Base-by-base conservation (phyloP, 305 asterid genomes). In the Coffea humblotiana region DNA sequence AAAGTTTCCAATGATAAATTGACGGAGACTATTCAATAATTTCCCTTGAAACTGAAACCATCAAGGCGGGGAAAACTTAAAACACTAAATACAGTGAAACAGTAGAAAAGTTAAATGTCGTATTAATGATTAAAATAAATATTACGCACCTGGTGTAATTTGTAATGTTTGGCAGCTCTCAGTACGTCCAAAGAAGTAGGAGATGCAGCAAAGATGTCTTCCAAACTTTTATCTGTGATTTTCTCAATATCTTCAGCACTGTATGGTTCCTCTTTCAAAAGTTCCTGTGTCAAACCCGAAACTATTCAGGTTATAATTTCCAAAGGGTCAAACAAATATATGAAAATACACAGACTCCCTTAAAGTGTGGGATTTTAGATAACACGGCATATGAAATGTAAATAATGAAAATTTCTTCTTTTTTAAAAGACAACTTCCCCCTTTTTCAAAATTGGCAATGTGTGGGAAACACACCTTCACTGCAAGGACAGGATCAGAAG, bases 121-220 rank as follows among this genome's bases (percentile, higher is more conserved):
- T 48, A 37, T 27, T 49, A 68, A 25, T 64, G 12, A 9, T 25
- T 47, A 27, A 15, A 61, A 18, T 13, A 25, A 25, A 25, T 48
- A 48, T 9, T 45, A 32, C 10, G 49, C 76, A 95, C 99, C 96
- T 93, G 97, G 87, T 90, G 92, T 43, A 95, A 86, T 84, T 95
- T 95, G 85, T 86, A 95, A 77, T 89, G 89, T 79, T 87, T 90
- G 69, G 99, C 99, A 79, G 89, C 97, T 71, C 81, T 85, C 80
- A 95, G 82, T 74, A 95, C 99, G 66, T 95, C 97, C 88, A 95
- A 83, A 40, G 98, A 93, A 77, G 97, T 84, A 68, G 97, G 94
- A 86, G 97, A 95, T 77, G 80, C 47, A 49, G 94, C 91, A 84
- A 95, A 95, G 60, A 91, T 77, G 25, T 85, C 78, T 84, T 86